These are phyloP conservation scores for Colletotrichum brevisporum DNA, from an alignment of 2,329 filamentous ascomycete genomes.

Conservation along the genomic window DNA sequence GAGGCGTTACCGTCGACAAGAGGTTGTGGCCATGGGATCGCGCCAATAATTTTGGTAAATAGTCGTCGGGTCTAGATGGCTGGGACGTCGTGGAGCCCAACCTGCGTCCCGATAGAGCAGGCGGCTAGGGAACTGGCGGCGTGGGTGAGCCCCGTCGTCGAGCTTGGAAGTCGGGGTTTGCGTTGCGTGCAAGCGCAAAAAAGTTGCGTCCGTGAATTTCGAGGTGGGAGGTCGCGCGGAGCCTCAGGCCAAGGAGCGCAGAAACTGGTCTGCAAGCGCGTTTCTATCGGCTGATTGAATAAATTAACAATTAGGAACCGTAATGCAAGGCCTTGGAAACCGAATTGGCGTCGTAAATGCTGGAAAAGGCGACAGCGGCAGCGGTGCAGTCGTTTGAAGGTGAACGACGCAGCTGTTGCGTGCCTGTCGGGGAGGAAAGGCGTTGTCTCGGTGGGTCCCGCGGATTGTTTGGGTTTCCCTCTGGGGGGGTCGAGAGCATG, in stretches of 20 bases:
- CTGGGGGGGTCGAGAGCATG: not conserved
- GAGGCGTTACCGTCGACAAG: conserved; percentile 34
- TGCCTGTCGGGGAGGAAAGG: conserved; percentile 17
- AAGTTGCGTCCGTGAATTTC: conserved; percentile 40
- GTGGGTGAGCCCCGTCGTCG: conserved; percentile 31
- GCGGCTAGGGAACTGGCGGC: conserved; percentile 16
- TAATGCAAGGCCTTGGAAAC: not conserved
- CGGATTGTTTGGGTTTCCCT: conserved; percentile 36
- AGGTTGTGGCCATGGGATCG: conserved; percentile 38
- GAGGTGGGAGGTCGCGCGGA: conserved; percentile 31
- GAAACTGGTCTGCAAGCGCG: conserved; percentile 13
- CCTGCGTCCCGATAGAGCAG: conserved; percentile 19
- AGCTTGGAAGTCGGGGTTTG: conserved; percentile 26
- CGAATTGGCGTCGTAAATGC: conserved; percentile 29
- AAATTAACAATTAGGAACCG: conserved; percentile 35
- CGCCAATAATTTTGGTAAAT: conserved; percentile 3
- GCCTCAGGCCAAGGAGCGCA: conserved; percentile 27
- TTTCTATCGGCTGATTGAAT: conserved; percentile 11
- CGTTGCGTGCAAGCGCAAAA: conserved; percentile 29
- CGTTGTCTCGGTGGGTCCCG: conserved; percentile 36
- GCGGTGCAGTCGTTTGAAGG: conserved; percentile 10
- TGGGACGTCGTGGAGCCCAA: conserved; percentile 13
- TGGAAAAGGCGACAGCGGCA: conserved; percentile 25
- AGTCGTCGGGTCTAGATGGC: conserved; percentile 18
- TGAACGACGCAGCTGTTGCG: conserved; percentile 7